phyloP scores from a whole-genome alignment of 2,329 filamentous ascomycete species.

The Claviceps arundinis region DNA sequence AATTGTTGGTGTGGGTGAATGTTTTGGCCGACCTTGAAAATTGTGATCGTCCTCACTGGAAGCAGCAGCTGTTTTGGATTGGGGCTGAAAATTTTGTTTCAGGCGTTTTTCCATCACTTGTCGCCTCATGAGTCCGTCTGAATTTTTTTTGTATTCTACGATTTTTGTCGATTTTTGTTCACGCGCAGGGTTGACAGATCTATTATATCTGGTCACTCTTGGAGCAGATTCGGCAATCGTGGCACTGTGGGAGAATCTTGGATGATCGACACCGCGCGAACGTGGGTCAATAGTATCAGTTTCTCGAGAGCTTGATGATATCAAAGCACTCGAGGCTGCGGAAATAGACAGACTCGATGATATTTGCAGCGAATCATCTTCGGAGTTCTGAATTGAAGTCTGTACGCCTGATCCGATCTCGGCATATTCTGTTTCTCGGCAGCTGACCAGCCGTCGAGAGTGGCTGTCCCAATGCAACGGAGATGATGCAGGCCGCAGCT shows the following conservation, averaged over 20 bases:
- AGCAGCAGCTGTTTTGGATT: neutral
- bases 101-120: constrained; percentile 10
- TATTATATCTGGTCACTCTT: neutral
- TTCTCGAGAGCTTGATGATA: constrained; percentile 18
- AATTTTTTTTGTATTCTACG: constrained; percentile 9
- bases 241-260: constrained; percentile 2
- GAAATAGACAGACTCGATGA: constrained; percentile 39
- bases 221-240: constrained; percentile 1
- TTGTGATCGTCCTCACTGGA: constrained; percentile 5
- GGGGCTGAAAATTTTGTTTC: neutral
- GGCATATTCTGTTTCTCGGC: constrained; percentile 20
- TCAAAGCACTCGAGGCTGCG: constrained; percentile 42
- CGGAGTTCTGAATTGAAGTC: constrained; percentile 22
- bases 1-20: constrained; percentile 7
- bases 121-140: constrained; percentile 7
- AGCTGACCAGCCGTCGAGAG: constrained; percentile 34
- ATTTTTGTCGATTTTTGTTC: constrained; percentile 12
- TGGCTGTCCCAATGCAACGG: constrained; percentile 40
- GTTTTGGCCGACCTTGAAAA: constrained; percentile 11
- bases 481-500: constrained; percentile 18
- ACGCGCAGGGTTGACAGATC: constrained; percentile 5
- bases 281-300: constrained; percentile 9
- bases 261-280: constrained; percentile 9
- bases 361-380: constrained; percentile 24
- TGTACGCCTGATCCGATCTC: constrained; percentile 16